Percentiles rank a stretch among this genome's conserved stretches.
Conservation (phyloP, 257 asterid genomes). For the Penstemon davidsonii region DNA sequence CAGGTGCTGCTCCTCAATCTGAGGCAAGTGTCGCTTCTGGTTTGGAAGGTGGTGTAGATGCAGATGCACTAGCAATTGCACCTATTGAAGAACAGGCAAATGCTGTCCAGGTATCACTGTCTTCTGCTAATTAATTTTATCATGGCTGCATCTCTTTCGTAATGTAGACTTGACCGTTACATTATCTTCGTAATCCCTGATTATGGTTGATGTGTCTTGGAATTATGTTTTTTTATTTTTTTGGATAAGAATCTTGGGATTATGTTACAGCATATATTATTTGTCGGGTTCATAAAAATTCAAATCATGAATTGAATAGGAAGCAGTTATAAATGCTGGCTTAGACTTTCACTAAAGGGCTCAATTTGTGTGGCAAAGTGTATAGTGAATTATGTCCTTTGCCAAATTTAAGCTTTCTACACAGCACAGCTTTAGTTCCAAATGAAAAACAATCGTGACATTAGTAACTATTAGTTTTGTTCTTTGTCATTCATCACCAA, state of each 20-base stretch:
- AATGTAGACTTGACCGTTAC: slow-evolving; percentile 5
- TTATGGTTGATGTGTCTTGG: slow-evolving; percentile 6
- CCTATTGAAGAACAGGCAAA: slow-evolving; percentile 66
- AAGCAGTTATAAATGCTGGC: slow-evolving; percentile 1
- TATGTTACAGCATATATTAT: background rate
- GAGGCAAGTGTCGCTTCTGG: slow-evolving; percentile 49
- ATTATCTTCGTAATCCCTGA: slow-evolving; percentile 11
- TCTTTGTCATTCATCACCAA: background rate
- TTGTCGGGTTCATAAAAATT: background rate
- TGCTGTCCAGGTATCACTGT: slow-evolving; percentile 63
- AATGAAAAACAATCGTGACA: background rate
- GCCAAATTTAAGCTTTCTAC: background rate
- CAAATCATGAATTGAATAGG: slow-evolving; percentile 2
- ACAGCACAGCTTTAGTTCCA: background rate
- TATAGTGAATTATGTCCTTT: slow-evolving; percentile 7
- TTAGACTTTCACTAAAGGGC: background rate
- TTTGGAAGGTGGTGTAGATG: slow-evolving; percentile 38
- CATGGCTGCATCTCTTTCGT: background rate
- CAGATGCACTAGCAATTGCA: slow-evolving; percentile 79
- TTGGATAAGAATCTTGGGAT: no score
- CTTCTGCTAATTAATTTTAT: slow-evolving; percentile 23
- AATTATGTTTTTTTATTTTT: no score
- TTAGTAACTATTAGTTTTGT: background rate
- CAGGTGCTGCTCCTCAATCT: slow-evolving; percentile 47
- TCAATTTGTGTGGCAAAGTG: background rate